Conservation (phyloP, 202 grass and related monocot genomes). For the Setaria viridis region DNA sequence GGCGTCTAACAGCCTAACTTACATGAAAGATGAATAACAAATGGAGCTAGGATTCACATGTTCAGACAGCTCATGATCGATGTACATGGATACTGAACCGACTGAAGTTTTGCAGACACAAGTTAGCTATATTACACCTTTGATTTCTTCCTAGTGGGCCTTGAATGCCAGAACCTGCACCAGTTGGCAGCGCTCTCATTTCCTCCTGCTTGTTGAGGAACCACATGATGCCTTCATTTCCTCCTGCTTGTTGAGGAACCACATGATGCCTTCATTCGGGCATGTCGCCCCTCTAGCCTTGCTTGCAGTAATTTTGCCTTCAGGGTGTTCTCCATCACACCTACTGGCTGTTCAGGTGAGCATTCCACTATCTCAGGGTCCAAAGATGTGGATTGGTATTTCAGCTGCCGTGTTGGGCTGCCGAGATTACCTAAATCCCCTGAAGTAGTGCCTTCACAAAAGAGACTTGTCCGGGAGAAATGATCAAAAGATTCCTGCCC, state of each 20-base stretch:
- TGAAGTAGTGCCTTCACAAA: conserved; percentile 56
- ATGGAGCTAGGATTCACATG: conserved; percentile 29
- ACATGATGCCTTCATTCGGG: conserved; percentile 55
- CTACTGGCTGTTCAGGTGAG: conserved; percentile 42
- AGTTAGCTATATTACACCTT: conserved; percentile 7
- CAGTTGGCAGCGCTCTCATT: conserved; percentile 37
- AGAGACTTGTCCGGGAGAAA: conserved; percentile 51
- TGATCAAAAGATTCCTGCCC: conserved; percentile 51
- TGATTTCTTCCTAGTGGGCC: neutral
- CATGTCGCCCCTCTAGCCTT: conserved; percentile 76
- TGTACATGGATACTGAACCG: conserved; percentile 31
- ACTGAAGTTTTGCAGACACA: neutral
- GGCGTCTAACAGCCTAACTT: conserved; percentile 29
- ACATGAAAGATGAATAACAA: conserved; percentile 24
- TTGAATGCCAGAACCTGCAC: neutral
- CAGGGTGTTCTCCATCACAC: conserved; percentile 59
- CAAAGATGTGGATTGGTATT: conserved; percentile 30
- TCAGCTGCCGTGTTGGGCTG: conserved; percentile 29
- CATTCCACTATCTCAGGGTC: conserved; percentile 51
- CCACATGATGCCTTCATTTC: conserved; percentile 51
- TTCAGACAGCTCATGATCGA: conserved; percentile 1
- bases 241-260: conserved; percentile 31
- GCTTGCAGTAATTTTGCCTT: conserved; percentile 89
- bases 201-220: conserved; percentile 32
- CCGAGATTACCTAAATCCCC: conserved; percentile 52